A percentile compares a stretch with the other conserved stretches of the same genome.
phyloP scores from a whole-genome alignment of 2,329 filamentous ascomycete species.

The Bipolaris sorokiniana region DNA sequence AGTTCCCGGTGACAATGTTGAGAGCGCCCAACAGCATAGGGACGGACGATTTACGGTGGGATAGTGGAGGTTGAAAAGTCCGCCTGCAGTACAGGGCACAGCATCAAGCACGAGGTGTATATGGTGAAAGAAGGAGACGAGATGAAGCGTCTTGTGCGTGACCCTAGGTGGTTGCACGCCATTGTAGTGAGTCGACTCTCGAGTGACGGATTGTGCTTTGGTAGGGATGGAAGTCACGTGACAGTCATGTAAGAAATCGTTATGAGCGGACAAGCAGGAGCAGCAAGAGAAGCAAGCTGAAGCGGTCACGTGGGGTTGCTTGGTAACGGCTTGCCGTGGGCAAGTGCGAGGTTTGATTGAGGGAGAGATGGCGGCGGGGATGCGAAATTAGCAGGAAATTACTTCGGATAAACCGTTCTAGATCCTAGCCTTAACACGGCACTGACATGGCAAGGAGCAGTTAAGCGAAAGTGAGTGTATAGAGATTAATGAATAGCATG shows the following conservation, averaged over 20 bases:
- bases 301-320: background rate
- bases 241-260: no score
- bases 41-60: background rate
- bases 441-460: background rate
- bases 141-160: no score
- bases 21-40: background rate
- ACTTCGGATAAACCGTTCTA: background rate
- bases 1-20: background rate
- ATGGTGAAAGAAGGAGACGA: no score
- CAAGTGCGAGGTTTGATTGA: conserved; percentile 2
- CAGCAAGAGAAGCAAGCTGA: background rate
- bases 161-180: no score
- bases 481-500: background rate
- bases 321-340: background rate
- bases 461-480: background rate
- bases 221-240: background rate
- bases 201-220: no score
- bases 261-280: no score
- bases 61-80: background rate
- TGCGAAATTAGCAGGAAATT: conserved; percentile 13
- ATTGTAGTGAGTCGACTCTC: no score
- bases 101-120: no score
- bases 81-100: no score
- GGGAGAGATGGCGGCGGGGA: conserved; percentile 4
- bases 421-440: background rate